These are phyloP conservation scores for Torulaspora franciscae DNA, from an alignment of 805 yeast species.

Conservation along the genomic window DNA sequence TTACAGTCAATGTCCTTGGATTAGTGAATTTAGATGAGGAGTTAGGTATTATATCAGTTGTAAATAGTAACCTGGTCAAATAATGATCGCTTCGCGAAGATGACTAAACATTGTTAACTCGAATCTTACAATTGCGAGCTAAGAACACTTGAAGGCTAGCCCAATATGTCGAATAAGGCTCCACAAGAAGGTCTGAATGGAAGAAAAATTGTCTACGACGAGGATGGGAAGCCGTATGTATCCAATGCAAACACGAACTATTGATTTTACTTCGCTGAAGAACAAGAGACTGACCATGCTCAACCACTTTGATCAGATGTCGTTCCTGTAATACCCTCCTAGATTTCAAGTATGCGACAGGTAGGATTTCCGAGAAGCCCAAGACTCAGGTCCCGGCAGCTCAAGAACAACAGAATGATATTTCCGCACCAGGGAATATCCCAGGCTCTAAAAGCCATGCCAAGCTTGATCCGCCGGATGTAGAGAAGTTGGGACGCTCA, in stretches of 20 bases:
- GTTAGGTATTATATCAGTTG: neutral
- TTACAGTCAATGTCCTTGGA: conserved; percentile 24
- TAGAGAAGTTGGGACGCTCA: conserved; percentile 68
- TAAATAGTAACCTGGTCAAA: neutral
- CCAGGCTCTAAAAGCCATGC: conserved; percentile 34
- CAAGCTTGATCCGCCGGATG: conserved; percentile 81
- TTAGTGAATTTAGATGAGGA: conserved; percentile 5
- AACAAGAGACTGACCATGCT: conserved; percentile 9
- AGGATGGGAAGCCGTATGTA: conserved; percentile 90
- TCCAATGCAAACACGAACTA: neutral
- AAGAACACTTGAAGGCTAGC: neutral
- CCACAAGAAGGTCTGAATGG: conserved; percentile 58
- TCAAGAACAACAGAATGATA: conserved; percentile 21
- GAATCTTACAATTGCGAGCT: neutral
- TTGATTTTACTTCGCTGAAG: neutral
- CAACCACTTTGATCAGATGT: conserved; percentile 45
- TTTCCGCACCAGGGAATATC: conserved; percentile 12
- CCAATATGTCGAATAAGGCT: conserved; percentile 13
- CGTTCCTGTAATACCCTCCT: conserved; percentile 79
- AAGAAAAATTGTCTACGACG: conserved; percentile 64
- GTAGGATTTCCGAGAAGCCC: conserved; percentile 17
- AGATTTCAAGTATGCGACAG: conserved; percentile 69
- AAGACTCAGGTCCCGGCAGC: conserved; percentile 18
- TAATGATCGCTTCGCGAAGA: neutral
- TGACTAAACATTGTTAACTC: neutral